phyloP scores from a whole-genome alignment of 352 stramenopile genomes.

The Pythium rishiriense region DNA sequence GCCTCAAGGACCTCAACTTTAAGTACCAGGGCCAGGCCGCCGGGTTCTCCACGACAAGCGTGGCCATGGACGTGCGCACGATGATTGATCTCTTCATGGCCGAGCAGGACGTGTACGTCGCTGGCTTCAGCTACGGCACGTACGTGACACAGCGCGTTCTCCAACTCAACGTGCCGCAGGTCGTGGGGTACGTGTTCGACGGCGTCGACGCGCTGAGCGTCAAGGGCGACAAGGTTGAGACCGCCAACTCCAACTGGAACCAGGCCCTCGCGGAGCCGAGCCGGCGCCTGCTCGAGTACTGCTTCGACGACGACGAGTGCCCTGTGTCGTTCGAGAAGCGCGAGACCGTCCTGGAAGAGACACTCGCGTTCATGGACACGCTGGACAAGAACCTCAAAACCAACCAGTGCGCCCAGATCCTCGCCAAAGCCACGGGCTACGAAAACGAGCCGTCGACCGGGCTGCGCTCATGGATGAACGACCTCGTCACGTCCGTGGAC shows the following conservation, averaged over 20 bases:
- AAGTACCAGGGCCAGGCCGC: slow-evolving; percentile 24
- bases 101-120: slow-evolving; percentile 33
- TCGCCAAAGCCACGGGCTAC: no score
- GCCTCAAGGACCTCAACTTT: slow-evolving; percentile 30
- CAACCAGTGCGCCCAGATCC: slow-evolving; percentile 12
- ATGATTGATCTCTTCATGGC: slow-evolving; percentile 28
- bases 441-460: slow-evolving; percentile 4
- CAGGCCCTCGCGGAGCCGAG: neutral
- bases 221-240: slow-evolving; percentile 6
- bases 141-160: slow-evolving; percentile 22
- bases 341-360: slow-evolving; percentile 3
- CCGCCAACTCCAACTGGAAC: neutral
- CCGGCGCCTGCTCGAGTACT: slow-evolving; percentile 13
- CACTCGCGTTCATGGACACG: slow-evolving; percentile 8
- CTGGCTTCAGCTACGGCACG: slow-evolving; percentile 37
- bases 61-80: slow-evolving; percentile 24
- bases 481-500: neutral
- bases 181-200: slow-evolving; percentile 30
- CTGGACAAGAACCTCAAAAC: slow-evolving; percentile 13
- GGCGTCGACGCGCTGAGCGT: slow-evolving; percentile 18
- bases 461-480: neutral
- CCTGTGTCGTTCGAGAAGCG: slow-evolving; percentile 16
- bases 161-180: slow-evolving; percentile 19
- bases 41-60: slow-evolving; percentile 24
- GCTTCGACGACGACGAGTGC: slow-evolving; percentile 11